Conservation (phyloP, 192 early-diverging fungal genomes). For the Paraglomus brasilianum region DNA sequence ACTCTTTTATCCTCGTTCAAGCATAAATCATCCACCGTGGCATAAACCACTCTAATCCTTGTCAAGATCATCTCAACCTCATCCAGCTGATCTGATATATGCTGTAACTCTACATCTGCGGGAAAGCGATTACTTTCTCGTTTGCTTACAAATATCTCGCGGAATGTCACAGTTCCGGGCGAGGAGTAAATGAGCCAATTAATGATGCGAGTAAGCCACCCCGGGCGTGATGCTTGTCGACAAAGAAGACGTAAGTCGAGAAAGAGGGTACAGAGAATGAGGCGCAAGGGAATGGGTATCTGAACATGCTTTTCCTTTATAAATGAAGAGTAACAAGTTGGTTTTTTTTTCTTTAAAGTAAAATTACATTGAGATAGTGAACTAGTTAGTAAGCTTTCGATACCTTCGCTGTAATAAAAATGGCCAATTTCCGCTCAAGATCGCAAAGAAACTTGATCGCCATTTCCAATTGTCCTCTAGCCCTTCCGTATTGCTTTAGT, state of each 20-base stretch:
- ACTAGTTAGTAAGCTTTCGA: not conserved
- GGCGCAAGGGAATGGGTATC: conserved; percentile 50
- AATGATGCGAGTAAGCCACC: conserved; percentile 51
- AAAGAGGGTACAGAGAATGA: conserved; percentile 50
- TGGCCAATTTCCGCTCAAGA: conserved; percentile 48
- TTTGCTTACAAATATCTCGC: conserved; percentile 20
- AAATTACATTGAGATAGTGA: not conserved
- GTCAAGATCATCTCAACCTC: conserved; percentile 47
- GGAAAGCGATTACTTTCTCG: conserved; percentile 36
- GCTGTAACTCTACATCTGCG: conserved; percentile 34
- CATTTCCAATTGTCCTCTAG: conserved; percentile 45
- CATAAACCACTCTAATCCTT: conserved; percentile 34
- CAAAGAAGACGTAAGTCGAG: conserved; percentile 57
- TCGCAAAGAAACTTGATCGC: conserved; percentile 61
- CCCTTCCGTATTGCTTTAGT: not conserved
- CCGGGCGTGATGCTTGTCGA: conserved; percentile 52
- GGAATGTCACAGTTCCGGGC: conserved; percentile 21
- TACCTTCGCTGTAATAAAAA: conserved; percentile 48
- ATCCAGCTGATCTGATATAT: conserved; percentile 38
- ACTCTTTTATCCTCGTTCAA: conserved; percentile 10
- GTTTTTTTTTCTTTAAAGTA: conserved; percentile 30
- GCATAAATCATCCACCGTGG: conserved; percentile 3
- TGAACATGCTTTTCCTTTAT: conserved; percentile 46
- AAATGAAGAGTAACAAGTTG: conserved; percentile 24
- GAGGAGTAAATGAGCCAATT: conserved; percentile 48